Evolutionary conservation across 495 filamentous ascomycete species (phyloP).

Genomic region (Viridothelium virens): DNA sequence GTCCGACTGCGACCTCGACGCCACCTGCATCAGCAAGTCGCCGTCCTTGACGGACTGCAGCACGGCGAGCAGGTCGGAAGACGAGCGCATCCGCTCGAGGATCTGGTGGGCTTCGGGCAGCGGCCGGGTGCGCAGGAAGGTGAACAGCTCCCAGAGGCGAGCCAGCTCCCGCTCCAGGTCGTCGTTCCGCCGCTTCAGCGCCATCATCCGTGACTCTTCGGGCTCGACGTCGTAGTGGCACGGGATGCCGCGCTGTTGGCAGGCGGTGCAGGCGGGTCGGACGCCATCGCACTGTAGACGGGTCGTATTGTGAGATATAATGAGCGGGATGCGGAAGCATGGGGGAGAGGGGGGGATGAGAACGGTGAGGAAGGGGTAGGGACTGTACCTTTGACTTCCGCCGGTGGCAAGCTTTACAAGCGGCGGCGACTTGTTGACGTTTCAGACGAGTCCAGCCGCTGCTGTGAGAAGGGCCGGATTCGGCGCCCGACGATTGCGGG

Average conservation of each 20-base stretch:
- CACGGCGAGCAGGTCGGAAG: neutral
- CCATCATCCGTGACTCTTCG: constrained; percentile 6
- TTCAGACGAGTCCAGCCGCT: constrained; percentile 7
- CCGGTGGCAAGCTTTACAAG: neutral
- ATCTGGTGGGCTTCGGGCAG: constrained; percentile 10
- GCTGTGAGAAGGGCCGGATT: neutral
- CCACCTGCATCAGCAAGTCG: constrained; percentile 7
- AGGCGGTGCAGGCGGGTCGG: constrained; percentile 3
- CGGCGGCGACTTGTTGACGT: constrained; percentile 2
- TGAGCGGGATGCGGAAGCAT: neutral
- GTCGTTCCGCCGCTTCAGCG: constrained; percentile 1
- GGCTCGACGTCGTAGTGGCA: constrained; percentile 10
- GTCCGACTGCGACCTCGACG: neutral
- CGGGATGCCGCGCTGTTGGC: neutral
- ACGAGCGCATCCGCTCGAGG: neutral
- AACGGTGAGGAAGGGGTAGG: too few species aligned
- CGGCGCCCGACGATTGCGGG: neutral
- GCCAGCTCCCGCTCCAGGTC: neutral
- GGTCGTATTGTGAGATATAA: neutral
- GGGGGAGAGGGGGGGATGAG: too few species aligned
- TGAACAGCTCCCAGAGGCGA: neutral
- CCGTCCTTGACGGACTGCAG: constrained; percentile 6
- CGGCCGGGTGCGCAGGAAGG: neutral
- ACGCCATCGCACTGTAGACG: neutral
- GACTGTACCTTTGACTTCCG: constrained; percentile 1